Conservation (phyloP, 2,329 filamentous ascomycete genomes). For the Colletotrichum camelliae region DNA sequence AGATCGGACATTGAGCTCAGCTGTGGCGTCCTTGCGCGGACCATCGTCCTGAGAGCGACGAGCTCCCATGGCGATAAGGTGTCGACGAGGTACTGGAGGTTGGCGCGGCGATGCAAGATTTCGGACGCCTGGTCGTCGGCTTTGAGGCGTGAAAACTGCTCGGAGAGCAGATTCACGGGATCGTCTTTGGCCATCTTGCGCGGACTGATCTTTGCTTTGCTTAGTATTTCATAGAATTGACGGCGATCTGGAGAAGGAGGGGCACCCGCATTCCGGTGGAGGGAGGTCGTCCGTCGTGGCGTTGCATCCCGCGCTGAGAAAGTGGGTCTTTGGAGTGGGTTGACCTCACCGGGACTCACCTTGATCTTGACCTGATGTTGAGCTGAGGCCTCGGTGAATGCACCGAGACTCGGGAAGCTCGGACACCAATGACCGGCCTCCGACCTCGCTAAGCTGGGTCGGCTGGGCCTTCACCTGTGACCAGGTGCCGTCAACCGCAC, state of each 20-base stretch:
- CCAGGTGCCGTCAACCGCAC: background rate
- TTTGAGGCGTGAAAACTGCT: background rate
- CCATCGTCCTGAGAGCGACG: background rate
- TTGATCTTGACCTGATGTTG: background rate
- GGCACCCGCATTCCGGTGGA: background rate
- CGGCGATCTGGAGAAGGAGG: background rate
- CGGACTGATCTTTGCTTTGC: background rate
- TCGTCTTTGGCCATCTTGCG: background rate
- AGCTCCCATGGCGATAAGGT: slow-evolving; percentile 12
- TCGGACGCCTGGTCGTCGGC: background rate
- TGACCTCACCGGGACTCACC: background rate
- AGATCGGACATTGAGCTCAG: slow-evolving; percentile 3
- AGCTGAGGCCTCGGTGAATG: background rate
- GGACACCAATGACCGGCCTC: background rate
- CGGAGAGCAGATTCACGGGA: background rate
- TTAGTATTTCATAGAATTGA: background rate
- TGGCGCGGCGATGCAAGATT: background rate
- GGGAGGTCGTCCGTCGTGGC: background rate
- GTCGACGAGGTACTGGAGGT: slow-evolving; percentile 2
- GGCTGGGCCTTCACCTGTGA: background rate
- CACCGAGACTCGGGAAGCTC: background rate
- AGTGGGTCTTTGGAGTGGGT: background rate
- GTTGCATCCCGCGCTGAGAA: background rate
- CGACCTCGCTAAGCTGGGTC: too few species aligned
- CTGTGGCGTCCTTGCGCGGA: background rate